Evolutionary conservation across 2,329 filamentous ascomycete species (phyloP).

Genomic region (Coniochaeta pulveracea): DNA sequence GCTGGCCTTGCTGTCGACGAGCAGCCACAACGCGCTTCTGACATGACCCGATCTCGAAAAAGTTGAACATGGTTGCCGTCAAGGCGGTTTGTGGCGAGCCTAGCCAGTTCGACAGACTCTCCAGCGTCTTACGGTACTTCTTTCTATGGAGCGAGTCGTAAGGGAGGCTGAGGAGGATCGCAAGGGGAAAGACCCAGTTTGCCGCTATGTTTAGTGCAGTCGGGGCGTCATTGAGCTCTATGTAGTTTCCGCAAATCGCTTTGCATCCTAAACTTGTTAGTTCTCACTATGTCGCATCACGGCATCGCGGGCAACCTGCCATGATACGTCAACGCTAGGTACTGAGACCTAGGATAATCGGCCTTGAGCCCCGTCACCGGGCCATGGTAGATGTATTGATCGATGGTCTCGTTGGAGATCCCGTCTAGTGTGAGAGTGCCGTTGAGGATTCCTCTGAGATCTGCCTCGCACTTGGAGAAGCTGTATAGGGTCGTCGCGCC

Average conservation of each 20-base stretch:
- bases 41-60: slow-evolving; percentile 4
- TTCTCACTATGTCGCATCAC: not conserved
- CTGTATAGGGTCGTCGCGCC: not conserved
- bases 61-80: slow-evolving; percentile 5
- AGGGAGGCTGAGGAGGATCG: slow-evolving; percentile 3
- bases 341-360: slow-evolving; percentile 1
- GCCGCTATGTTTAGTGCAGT: slow-evolving; percentile 3
- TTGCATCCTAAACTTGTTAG: slow-evolving; percentile 3
- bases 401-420: slow-evolving; percentile 3
- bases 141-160: slow-evolving; percentile 5
- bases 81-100: slow-evolving; percentile 5
- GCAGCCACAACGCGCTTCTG: slow-evolving; percentile 8
- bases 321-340: slow-evolving; percentile 1
- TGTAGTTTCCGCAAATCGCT: slow-evolving; percentile 1
- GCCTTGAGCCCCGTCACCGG: slow-evolving; percentile 3
- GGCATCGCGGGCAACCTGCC: not conserved
- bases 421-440: not conserved
- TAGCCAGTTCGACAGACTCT: slow-evolving; percentile 5
- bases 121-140: slow-evolving; percentile 3
- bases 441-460: slow-evolving; percentile 1
- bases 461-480: slow-evolving; percentile 3
- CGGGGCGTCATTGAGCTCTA: slow-evolving; percentile 3
- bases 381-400: slow-evolving; percentile 2
- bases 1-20: not conserved
- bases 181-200: slow-evolving; percentile 4